These are phyloP conservation scores for Fibroporia radiculosa DNA, from an alignment of 768 basidiomycete species.

Conservation along the genomic window DNA sequence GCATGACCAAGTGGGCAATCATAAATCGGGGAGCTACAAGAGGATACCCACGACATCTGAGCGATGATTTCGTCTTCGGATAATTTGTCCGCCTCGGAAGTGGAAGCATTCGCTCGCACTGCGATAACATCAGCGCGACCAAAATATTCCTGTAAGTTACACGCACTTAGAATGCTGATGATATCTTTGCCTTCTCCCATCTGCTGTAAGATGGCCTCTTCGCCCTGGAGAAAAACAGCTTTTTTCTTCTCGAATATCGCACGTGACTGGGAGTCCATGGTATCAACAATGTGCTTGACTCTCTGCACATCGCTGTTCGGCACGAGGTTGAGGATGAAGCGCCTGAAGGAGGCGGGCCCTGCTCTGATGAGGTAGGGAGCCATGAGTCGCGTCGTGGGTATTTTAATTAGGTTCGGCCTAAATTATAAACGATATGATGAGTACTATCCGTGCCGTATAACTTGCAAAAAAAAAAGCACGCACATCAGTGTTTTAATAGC, in stretches of 20 bases:
- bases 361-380: not conserved
- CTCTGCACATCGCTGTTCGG: constrained; percentile 24
- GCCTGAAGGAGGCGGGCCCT: not conserved
- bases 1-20: too few relatives aligned
- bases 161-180: constrained; percentile 40
- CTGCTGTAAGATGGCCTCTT: constrained; percentile 20
- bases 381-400: not conserved
- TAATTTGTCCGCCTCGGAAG: too few relatives aligned
- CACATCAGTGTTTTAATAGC: constrained; percentile 15
- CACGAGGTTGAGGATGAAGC: not conserved
- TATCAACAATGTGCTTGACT: constrained; percentile 39
- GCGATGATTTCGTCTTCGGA: too few relatives aligned
- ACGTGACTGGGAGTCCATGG: constrained; percentile 35
- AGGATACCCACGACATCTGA: too few relatives aligned
- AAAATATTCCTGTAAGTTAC: too few relatives aligned
- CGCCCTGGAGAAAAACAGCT: constrained; percentile 16
- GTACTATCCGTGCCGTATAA: constrained; percentile 12
- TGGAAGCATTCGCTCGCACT: too few relatives aligned
- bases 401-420: not conserved
- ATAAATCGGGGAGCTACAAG: too few relatives aligned
- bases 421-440: not conserved
- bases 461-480: constrained; percentile 10
- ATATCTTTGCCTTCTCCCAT: constrained; percentile 36
- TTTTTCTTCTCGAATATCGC: constrained; percentile 34
- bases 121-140: too few relatives aligned